These are phyloP conservation scores for Pichia sorboxylosa DNA, from an alignment of 1,139 yeast species.

Conservation along the genomic window DNA sequence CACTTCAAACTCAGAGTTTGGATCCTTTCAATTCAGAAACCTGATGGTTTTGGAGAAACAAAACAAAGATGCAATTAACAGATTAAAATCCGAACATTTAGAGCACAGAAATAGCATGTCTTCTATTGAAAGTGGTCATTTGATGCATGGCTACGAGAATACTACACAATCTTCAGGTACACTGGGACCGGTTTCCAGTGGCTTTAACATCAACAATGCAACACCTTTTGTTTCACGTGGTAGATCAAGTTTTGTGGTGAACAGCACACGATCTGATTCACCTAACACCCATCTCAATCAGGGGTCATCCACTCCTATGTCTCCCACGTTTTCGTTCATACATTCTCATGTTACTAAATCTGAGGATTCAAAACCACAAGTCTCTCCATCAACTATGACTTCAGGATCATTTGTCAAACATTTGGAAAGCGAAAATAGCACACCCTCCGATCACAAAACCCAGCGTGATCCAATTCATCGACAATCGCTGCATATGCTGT, in stretches of 20 bases:
- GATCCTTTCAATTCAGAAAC: slow-evolving; percentile 84
- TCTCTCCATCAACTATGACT: too few species aligned
- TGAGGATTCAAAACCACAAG: too few species aligned
- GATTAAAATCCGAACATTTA: slow-evolving; percentile 73
- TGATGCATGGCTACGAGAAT: slow-evolving; percentile 12
- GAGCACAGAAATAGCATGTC: slow-evolving; percentile 31
- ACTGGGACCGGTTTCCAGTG: too few species aligned
- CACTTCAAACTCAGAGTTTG: slow-evolving; percentile 57
- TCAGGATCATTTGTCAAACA: too few species aligned
- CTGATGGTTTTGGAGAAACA: slow-evolving; percentile 86
- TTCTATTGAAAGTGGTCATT: slow-evolving; percentile 18
- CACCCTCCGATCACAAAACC: too few species aligned
- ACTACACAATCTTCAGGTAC: neutral
- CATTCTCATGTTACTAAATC: slow-evolving; percentile 6
- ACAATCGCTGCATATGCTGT: slow-evolving; percentile 17
- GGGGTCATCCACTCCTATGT: slow-evolving; percentile 2
- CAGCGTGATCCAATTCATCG: too few species aligned
- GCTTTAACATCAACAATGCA: too few species aligned
- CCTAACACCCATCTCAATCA: slow-evolving; percentile 7
- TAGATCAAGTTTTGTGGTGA: too few species aligned
- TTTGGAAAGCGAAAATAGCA: too few species aligned
- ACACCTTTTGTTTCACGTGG: too few species aligned
- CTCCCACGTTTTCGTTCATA: slow-evolving; percentile 8
- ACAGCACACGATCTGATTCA: slow-evolving; percentile 5
- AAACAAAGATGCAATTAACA: slow-evolving; percentile 80